Base-by-base conservation (phyloP, 2,329 filamentous ascomycete genomes). In the Diaporthe sp. region DNA sequence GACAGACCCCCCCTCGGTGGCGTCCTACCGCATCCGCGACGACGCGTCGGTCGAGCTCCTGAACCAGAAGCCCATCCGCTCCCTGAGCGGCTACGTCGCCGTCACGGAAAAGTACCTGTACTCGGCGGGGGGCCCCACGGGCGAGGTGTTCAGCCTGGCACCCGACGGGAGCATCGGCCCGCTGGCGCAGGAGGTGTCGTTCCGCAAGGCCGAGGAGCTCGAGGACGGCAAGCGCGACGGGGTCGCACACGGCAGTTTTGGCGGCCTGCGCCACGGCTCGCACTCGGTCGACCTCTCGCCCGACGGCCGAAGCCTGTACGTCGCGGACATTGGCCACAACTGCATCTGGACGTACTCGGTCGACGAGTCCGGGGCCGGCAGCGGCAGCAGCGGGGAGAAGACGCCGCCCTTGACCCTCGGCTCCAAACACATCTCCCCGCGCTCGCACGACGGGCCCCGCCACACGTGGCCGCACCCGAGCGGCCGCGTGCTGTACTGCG, bases 321-420 rank as follows among this genome's bases (percentile, higher is more conserved):
- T 77, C 35, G 76, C 76, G 1, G 76, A 77, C 70, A 77, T 77
- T 10, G 76, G 76, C 39, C 68, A 72, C 59, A 76, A 77, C 71
- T 77, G 75, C 68, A 70, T 77, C 59, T 77, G 76, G 76, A 69
- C 68, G 13, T 77, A 75, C 65, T 37, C 59, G 15, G 58, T 77
- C 56, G 65, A 73, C 65, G 73, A 73, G 25, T 32, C 47, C 30
- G 35, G 13, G 9, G 9, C 30, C 30, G 27, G 15, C 61, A 10
- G 27, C 15, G 10, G 10, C 27, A 55, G 8, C 13, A 10, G 25
- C 25, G 27, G 32, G 13, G 15, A 32, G n/a, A 51, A 9, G 47
- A 51, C 42, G 42, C 19, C 42, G 13, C 61, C 61, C 9, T 58
- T 77, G 30, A 27, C 61, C 15, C 39, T 70, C 17, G 51, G 59